phyloP scores from a whole-genome alignment of 371 early-diverging fungal genomes.

The Mucor sp. region DNA sequence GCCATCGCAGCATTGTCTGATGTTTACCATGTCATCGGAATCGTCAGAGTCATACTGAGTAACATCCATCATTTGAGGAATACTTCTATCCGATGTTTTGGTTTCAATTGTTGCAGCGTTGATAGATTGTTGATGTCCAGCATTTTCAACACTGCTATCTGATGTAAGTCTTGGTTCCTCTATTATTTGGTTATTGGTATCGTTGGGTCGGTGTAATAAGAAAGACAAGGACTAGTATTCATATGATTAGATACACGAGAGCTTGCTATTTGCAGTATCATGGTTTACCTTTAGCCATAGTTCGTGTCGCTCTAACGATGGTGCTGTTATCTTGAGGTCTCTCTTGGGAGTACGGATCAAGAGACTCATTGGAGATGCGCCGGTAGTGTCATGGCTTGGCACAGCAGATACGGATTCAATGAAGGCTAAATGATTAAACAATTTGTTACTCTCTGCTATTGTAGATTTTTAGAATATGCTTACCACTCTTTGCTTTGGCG shows the following conservation, averaged over 20 bases:
- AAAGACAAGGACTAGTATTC: constrained; percentile 30
- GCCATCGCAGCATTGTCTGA: constrained; percentile 45
- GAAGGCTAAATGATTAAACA: constrained; percentile 42
- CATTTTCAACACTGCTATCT: constrained; percentile 16
- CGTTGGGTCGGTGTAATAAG: constrained; percentile 21
- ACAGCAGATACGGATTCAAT: constrained; percentile 61
- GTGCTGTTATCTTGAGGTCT: constrained; percentile 71
- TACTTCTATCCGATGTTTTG: not conserved
- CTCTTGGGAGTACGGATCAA: constrained; percentile 68
- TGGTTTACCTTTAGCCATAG: constrained; percentile 56
- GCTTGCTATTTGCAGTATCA: not conserved
- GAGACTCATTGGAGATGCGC: constrained; percentile 57
- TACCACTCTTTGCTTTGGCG: constrained; percentile 59
- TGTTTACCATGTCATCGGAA: constrained; percentile 36
- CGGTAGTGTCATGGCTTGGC: constrained; percentile 38
- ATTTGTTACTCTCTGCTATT: not conserved
- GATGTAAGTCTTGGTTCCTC: constrained; percentile 18
- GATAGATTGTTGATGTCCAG: constrained; percentile 18
- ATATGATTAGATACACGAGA: not conserved
- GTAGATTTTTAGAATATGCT: not conserved
- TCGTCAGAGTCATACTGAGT: constrained; percentile 34
- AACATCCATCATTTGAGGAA: constrained; percentile 3
- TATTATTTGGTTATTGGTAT: constrained; percentile 1
- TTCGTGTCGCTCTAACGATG: constrained; percentile 67
- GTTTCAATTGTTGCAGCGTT: not conserved